Percentiles rank a stretch among this genome's conserved stretches.
Conservation (phyloP, 306 rosid genomes). For the Prunus campanulata region DNA sequence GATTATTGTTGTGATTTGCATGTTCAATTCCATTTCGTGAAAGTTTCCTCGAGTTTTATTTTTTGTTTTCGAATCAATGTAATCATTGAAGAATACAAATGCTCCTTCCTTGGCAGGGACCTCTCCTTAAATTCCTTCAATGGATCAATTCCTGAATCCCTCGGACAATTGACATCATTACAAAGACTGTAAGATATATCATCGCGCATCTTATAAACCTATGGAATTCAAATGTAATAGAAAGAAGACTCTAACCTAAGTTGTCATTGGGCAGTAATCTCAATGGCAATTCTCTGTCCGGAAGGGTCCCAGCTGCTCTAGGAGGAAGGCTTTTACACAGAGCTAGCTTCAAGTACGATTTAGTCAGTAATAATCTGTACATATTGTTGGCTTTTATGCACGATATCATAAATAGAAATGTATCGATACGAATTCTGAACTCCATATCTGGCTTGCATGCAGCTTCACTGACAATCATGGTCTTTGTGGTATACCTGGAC, state of each 20-base stretch:
- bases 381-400: background rate
- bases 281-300: slow-evolving; percentile 72
- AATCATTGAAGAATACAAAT: slow-evolving; percentile 19
- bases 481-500: slow-evolving; percentile 90
- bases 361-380: background rate
- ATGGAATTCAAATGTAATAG: slow-evolving; percentile 7
- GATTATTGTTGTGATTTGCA: background rate
- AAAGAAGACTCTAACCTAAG: slow-evolving; percentile 14
- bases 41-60: background rate
- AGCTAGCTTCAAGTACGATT: slow-evolving; percentile 94
- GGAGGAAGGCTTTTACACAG: slow-evolving; percentile 93
- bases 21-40: background rate
- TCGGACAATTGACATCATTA: slow-evolving; percentile 73
- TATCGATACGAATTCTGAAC: slow-evolving; percentile 14
- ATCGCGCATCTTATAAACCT: slow-evolving; percentile 9
- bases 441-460: slow-evolving; percentile 27
- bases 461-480: slow-evolving; percentile 94
- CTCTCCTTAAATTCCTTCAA: slow-evolving; percentile 79
- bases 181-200: slow-evolving; percentile 59
- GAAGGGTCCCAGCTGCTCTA: slow-evolving; percentile 76
- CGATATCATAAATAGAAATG: too few species aligned
- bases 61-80: slow-evolving; percentile 17
- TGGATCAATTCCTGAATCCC: slow-evolving; percentile 90
- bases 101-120: slow-evolving; percentile 60
- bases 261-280: slow-evolving; percentile 65